Conservation (phyloP, 495 filamentous ascomycete species). For the Achaetomiella virescens region DNA sequence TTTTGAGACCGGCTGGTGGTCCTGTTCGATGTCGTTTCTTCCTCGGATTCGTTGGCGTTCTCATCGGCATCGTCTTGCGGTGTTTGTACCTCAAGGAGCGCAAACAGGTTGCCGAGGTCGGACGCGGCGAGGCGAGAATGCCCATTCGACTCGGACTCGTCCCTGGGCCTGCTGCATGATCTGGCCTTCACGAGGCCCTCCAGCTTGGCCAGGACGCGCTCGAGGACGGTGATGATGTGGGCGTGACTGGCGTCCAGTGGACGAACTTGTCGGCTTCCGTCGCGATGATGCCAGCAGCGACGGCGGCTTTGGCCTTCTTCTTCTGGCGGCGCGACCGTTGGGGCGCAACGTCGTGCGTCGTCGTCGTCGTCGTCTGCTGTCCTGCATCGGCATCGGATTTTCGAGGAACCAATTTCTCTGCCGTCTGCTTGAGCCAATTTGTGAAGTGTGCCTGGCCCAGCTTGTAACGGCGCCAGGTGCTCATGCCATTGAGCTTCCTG, state of each 20-base stretch:
- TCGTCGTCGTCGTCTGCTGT: neutral
- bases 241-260: conserved; percentile 20
- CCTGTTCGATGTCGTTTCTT: neutral
- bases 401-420: conserved; percentile 9
- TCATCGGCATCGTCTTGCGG: conserved; percentile 1
- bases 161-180: neutral
- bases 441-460: conserved; percentile 27
- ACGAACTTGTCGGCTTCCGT: conserved; percentile 14
- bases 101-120: conserved; percentile 28
- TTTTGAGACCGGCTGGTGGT: conserved; percentile 6
- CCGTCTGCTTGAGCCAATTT: conserved; percentile 26
- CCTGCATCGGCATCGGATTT: neutral
- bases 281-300: too few species aligned
- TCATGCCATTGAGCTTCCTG: conserved; percentile 7
- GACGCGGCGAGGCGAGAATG: neutral
- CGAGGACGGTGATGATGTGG: conserved; percentile 26
- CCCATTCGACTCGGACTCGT: neutral
- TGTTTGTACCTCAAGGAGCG: conserved; percentile 20
- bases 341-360: neutral
- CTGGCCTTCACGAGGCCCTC: conserved; percentile 9
- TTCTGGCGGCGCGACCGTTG: conserved; percentile 8
- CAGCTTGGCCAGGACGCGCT: conserved; percentile 20
- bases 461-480: conserved; percentile 23
- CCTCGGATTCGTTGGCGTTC: conserved; percentile 6
- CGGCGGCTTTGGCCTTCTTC: conserved; percentile 9